Evolutionary conservation across 2,329 filamentous ascomycete genomes (phyloP).

Genomic region (Cadophora sp.): DNA sequence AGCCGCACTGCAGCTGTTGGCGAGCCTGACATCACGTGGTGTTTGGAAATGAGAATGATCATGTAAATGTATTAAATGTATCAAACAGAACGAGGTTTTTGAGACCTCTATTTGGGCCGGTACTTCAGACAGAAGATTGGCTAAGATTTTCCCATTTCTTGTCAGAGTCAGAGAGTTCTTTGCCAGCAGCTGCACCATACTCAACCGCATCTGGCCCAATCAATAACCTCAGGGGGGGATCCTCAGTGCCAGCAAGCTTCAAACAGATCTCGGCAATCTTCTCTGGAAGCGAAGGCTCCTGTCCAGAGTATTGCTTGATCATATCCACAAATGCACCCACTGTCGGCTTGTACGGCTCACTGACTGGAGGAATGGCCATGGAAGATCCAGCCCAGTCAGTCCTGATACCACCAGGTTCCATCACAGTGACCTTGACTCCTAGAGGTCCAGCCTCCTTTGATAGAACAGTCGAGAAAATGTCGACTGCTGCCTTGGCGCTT

Average conservation of each 20-base stretch:
- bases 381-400: constrained; percentile 47
- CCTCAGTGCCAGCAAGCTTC: constrained; percentile 37
- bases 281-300: constrained; percentile 46
- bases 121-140: not conserved
- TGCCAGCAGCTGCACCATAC: constrained; percentile 11
- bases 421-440: constrained; percentile 46
- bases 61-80: not conserved
- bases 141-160: not conserved
- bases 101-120: not conserved
- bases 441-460: constrained; percentile 43
- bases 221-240: constrained; percentile 45
- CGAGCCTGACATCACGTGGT: not conserved
- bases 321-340: constrained; percentile 46
- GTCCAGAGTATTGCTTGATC: constrained; percentile 44
- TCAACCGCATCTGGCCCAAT: constrained; percentile 42
- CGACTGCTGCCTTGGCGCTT: constrained; percentile 49
- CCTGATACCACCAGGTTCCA: constrained; percentile 49
- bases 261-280: constrained; percentile 43
- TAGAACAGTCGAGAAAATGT: constrained; percentile 46
- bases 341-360: constrained; percentile 46
- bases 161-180: not conserved
- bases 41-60: not conserved
- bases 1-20: not conserved
- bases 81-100: not conserved
- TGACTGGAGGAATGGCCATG: constrained; percentile 39